phyloP scores from a whole-genome alignment of 371 early-diverging fungal genomes.

The Blyttiomyces sp. region DNA sequence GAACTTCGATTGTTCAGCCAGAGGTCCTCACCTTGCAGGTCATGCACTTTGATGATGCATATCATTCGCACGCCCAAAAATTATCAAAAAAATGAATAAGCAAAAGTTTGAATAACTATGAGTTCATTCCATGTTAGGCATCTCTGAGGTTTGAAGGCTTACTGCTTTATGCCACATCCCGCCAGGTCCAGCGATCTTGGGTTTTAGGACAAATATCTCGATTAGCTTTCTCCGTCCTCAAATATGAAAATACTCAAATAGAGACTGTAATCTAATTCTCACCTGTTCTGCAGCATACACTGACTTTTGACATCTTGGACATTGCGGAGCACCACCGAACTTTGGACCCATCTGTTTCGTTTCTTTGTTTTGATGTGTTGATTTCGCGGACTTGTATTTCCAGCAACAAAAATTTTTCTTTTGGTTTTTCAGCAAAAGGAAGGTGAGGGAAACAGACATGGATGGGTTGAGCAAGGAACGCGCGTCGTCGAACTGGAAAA shows the following conservation, averaged over 20 bases:
- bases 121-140: neutral
- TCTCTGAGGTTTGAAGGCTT: too few relatives aligned
- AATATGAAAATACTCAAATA: neutral
- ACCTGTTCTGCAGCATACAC: conserved; percentile 59
- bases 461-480: too few relatives aligned
- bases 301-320: conserved; percentile 55
- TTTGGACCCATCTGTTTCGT: conserved; percentile 19
- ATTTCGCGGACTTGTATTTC: too few relatives aligned
- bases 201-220: neutral
- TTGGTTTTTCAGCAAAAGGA: too few relatives aligned
- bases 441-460: too few relatives aligned
- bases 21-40: conserved; percentile 28
- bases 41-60: too few relatives aligned
- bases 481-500: too few relatives aligned
- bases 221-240: neutral
- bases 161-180: conserved; percentile 34
- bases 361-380: too few relatives aligned
- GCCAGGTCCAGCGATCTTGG: conserved; percentile 27
- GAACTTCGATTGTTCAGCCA: neutral
- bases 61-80: neutral
- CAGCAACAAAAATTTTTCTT: too few relatives aligned
- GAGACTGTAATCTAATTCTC: neutral
- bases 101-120: neutral
- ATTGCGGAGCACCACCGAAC: conserved; percentile 45
- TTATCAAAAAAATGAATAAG: neutral